Percentiles rank a stretch among this genome's conserved stretches.
Evolutionary conservation across 108 stramenopile species (phyloP).

Genomic region (Craspedostauros australis): DNA sequence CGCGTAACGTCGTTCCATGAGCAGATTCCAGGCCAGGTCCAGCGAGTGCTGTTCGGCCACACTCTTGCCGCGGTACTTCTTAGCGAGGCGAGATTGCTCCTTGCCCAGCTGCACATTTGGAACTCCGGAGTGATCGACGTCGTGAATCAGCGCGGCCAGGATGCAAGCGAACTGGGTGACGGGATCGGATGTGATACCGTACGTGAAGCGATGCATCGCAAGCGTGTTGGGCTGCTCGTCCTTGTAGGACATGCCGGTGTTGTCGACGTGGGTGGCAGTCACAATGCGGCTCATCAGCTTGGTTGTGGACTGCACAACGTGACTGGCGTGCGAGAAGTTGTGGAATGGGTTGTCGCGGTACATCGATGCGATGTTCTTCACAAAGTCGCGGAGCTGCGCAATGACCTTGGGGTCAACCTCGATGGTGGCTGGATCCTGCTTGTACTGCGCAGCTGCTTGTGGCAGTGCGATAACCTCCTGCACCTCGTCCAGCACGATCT

Average conservation of each 20-base stretch:
- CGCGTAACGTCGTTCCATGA: slow-evolving; percentile 35
- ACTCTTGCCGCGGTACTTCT: slow-evolving; percentile 21
- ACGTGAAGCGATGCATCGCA: slow-evolving; percentile 25
- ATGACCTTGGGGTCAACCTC: neutral
- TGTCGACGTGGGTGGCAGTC: slow-evolving; percentile 5
- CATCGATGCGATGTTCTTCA: slow-evolving; percentile 1
- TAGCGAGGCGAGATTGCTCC: slow-evolving; percentile 24
- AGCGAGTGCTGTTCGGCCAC: slow-evolving; percentile 47
- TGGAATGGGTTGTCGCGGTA: slow-evolving; percentile 23
- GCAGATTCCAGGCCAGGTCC: slow-evolving; percentile 34
- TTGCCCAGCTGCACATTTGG: slow-evolving; percentile 42
- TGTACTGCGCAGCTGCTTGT: neutral
- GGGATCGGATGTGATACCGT: slow-evolving; percentile 47
- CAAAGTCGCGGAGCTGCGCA: neutral
- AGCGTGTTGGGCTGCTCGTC: neutral
- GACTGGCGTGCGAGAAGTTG: slow-evolving; percentile 24
- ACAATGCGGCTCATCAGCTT: slow-evolving; percentile 6
- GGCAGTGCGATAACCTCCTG: neutral
- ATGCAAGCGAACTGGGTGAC: slow-evolving; percentile 48
- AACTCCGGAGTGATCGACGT: slow-evolving; percentile 58
- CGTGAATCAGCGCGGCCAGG: slow-evolving; percentile 53
- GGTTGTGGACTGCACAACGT: slow-evolving; percentile 2
- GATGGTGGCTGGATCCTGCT: neutral
- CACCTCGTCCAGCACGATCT: slow-evolving; percentile 3
- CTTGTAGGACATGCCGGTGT: neutral